phyloP scores from a whole-genome alignment of 176 grass and related monocot genomes.

The Bothriochloa decipiens region DNA sequence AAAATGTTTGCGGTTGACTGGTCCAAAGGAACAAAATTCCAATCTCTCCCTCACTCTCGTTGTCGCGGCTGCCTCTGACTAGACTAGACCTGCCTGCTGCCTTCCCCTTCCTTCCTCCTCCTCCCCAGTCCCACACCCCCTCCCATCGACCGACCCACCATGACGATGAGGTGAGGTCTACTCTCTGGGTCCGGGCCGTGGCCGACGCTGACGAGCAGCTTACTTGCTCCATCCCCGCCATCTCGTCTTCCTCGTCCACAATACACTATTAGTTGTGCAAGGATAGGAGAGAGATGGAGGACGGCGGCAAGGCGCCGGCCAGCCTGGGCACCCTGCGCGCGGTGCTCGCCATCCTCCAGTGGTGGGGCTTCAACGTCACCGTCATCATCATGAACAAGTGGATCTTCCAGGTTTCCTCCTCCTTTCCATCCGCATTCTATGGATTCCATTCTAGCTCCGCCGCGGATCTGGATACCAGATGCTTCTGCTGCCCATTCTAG shows the following conservation, averaged over 20 bases:
- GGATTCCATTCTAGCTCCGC: background rate
- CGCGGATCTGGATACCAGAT: conserved; percentile 39
- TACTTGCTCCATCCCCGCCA: background rate
- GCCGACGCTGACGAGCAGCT: background rate
- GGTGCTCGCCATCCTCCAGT: conserved; percentile 81
- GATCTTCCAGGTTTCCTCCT: conserved; percentile 89
- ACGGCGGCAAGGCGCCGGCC: conserved; percentile 43
- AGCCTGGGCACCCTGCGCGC: conserved; percentile 63
- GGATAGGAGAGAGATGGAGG: conserved; percentile 55
- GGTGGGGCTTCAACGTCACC: conserved; percentile 98
- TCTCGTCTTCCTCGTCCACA: background rate
- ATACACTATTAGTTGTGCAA: background rate
- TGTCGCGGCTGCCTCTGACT: no score
- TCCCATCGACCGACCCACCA: background rate
- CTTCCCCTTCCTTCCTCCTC: no score
- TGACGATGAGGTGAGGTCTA: background rate
- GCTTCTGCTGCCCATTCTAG: background rate
- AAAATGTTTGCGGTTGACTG: background rate
- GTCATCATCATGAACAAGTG: conserved; percentile 99
- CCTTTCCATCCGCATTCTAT: background rate
- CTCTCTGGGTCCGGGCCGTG: background rate
- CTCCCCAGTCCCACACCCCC: background rate
- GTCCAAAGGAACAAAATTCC: background rate
- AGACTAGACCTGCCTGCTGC: no score
- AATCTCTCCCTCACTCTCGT: background rate